These are phyloP conservation scores for Chaetomium tenue DNA, from an alignment of 495 filamentous ascomycete genomes.

Conservation along the genomic window DNA sequence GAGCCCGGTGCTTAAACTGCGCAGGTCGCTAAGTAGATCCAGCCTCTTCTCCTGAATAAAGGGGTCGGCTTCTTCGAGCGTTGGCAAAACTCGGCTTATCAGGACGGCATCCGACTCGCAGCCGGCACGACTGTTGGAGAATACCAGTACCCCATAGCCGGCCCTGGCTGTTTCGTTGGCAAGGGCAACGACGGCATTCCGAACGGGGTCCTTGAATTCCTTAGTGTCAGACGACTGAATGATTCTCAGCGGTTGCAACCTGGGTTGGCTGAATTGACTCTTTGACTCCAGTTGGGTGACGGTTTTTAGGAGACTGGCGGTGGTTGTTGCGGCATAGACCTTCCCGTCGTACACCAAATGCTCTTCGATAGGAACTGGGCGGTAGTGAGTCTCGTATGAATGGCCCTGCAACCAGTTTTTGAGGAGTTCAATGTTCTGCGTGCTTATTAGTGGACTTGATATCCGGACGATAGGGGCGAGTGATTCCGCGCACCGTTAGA, in stretches of 20 bases:
- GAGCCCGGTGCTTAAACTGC: slow-evolving; percentile 63
- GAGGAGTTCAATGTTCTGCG: slow-evolving; percentile 64
- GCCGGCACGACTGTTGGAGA: slow-evolving; percentile 66
- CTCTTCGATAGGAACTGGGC: slow-evolving; percentile 72
- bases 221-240: slow-evolving; percentile 57
- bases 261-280: slow-evolving; percentile 40
- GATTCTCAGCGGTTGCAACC: slow-evolving; percentile 34
- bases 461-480: background rate
- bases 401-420: slow-evolving; percentile 71
- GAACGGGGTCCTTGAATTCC: slow-evolving; percentile 61
- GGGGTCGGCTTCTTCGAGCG: slow-evolving; percentile 42
- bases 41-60: slow-evolving; percentile 56
- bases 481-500: slow-evolving; percentile 53
- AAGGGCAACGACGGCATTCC: slow-evolving; percentile 69
- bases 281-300: slow-evolving; percentile 52
- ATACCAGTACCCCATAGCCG: slow-evolving; percentile 72
- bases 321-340: slow-evolving; percentile 63
- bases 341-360: slow-evolving; percentile 72
- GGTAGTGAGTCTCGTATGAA: slow-evolving; percentile 70
- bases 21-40: slow-evolving; percentile 67
- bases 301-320: slow-evolving; percentile 61
- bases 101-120: slow-evolving; percentile 63
- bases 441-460: slow-evolving; percentile 2
- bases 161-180: slow-evolving; percentile 62
- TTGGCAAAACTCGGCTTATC: slow-evolving; percentile 62